Conservation (phyloP, 2,329 filamentous ascomycete genomes). For the Cordyceps farinosa region DNA sequence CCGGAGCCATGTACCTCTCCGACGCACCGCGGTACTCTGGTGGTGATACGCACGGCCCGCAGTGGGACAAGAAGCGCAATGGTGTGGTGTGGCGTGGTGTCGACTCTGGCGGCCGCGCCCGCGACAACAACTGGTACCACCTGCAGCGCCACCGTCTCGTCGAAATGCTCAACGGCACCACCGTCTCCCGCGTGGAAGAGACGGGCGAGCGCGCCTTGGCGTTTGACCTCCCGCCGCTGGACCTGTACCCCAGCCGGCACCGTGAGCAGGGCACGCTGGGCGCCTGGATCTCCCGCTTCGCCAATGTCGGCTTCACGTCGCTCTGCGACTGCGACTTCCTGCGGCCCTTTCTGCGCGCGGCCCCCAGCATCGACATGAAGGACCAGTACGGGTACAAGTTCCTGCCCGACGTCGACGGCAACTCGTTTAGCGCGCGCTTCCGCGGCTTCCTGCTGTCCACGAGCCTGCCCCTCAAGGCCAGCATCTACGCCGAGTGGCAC, state of each 20-base stretch:
- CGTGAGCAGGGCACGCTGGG: conserved; percentile 35
- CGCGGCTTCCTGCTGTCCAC: conserved; percentile 61
- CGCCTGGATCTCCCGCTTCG: conserved; percentile 38
- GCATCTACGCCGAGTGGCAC: conserved; percentile 73
- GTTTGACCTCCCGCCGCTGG: conserved; percentile 44
- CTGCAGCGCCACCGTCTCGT: conserved; percentile 71
- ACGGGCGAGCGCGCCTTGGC: conserved; percentile 39
- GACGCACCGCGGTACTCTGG: conserved; percentile 58
- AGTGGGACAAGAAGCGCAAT: conserved; percentile 56
- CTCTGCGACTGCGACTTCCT: conserved; percentile 43
- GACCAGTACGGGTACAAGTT: conserved; percentile 59
- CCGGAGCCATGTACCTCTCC: conserved; percentile 61
- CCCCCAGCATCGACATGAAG: conserved; percentile 39
- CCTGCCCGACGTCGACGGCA: conserved; percentile 68
- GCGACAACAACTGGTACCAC: conserved; percentile 58
- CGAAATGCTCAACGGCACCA: conserved; percentile 64
- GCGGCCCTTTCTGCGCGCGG: conserved; percentile 32
- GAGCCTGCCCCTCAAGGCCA: conserved; percentile 66
- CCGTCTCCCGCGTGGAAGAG: conserved; percentile 46
- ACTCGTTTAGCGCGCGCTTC: conserved; percentile 61
- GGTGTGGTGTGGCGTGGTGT: conserved; percentile 62
- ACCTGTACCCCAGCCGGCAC: conserved; percentile 41
- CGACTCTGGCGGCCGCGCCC: conserved; percentile 55
- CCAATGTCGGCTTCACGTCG: conserved; percentile 44
- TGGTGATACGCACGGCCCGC: conserved; percentile 49